These are phyloP conservation scores for Sarocladium brachiariae DNA, from an alignment of 2,329 filamentous ascomycete species.

Conservation along the genomic window DNA sequence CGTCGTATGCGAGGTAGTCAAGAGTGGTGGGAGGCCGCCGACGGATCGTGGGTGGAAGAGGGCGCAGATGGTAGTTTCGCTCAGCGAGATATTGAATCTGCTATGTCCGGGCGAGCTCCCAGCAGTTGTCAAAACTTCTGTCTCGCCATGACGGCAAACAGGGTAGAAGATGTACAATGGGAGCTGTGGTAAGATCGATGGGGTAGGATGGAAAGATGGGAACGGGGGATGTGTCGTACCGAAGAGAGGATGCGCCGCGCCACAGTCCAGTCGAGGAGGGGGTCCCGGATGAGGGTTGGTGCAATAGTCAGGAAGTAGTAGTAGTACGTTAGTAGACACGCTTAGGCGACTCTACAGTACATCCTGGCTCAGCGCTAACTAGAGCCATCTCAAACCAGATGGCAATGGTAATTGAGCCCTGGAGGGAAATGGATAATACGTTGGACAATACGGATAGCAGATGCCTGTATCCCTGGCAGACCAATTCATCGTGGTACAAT, in stretches of 20 bases:
- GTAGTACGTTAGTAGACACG: no score
- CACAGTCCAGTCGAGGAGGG: neutral
- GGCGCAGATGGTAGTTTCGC: neutral
- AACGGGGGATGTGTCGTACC: neutral
- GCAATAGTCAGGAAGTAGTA: no score
- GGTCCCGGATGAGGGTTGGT: no score
- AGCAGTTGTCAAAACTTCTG: slow-evolving; percentile 6
- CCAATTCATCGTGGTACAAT: no score
- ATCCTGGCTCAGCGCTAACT: no score
- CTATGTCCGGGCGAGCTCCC: slow-evolving; percentile 5
- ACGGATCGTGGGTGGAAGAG: neutral
- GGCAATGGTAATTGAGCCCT: no score
- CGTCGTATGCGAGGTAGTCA: neutral
- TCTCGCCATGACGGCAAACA: slow-evolving; percentile 3
- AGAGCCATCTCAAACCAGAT: no score
- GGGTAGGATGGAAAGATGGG: neutral
- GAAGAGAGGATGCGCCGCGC: slow-evolving; percentile 4
- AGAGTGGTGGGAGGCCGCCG: slow-evolving; percentile 9
- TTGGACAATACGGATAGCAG: no score
- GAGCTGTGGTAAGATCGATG: neutral
- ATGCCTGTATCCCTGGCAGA: no score
- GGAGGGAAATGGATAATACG: neutral
- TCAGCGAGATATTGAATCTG: neutral
- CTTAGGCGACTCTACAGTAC: no score
- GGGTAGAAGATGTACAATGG: neutral